Base-by-base conservation (phyloP, 2,329 filamentous ascomycete species). In the Xylariaceae sp. region DNA sequence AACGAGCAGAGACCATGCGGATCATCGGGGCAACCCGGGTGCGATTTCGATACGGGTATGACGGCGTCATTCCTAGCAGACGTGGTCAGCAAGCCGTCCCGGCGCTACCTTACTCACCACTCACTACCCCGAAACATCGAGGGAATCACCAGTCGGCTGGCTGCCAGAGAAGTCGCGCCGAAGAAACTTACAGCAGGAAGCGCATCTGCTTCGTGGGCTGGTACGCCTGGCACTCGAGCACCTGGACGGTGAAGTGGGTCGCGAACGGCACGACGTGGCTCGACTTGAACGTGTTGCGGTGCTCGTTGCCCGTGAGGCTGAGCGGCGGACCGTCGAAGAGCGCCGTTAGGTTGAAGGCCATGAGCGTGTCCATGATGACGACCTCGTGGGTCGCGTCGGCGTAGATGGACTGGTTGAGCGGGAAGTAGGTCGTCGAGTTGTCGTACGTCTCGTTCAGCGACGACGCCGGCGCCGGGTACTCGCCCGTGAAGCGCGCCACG, bases 351-450 rank as follows among this genome's bases (percentile, higher is more conserved):
- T 57, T 57, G 38, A 57, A 57, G 6, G 54, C 54, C 5, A 42
- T 51, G 9, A 57, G 45, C 6, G 47, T 40, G 29, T 57, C 50
- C 5, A 57, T 39, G 8, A 57, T 47, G 14, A 56, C 53, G 7
- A 64, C 61, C 42, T 65, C 61, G 40, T 65, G 62, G 5, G 61
- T 65, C 11, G 62, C 61, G 31, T 64, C 55, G 13, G 56, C 55
- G 31, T 59, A 64, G 34, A 65, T 63, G 26, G 56, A 60, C 43
- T 66, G 61, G 35, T 60, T 55, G 7, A 65, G 54, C 2, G 61
- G 61, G 42, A 65, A 65, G 47, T 55, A 65, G 1, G 60, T 64
- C 1, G 52, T 46, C 10, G 52, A 53, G 40, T 61, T 58, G 44
- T 65, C 63, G 25, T 56, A 63, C 1, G 50, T 56, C 36, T 44